phyloP scores from a whole-genome alignment of 768 basidiomycete genomes.

The Neoboletus brunneissimus region DNA sequence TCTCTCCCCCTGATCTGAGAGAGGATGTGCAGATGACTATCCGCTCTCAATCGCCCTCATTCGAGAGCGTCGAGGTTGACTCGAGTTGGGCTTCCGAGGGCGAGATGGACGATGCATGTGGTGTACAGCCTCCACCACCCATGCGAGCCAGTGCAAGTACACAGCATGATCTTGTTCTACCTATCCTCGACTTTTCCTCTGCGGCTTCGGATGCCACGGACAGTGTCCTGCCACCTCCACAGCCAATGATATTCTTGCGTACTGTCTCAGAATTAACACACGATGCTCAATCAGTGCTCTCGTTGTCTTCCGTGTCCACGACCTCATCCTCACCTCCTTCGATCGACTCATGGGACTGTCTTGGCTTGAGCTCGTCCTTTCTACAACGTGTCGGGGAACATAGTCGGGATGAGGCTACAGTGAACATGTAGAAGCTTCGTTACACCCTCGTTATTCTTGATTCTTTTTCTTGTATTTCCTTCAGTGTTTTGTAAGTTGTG shows the following conservation, averaged over 20 bases:
- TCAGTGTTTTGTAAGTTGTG: background rate
- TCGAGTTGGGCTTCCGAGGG: constrained; percentile 7
- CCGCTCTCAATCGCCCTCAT: background rate
- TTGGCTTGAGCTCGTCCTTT: constrained; percentile 20
- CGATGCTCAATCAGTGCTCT: constrained; percentile 4
- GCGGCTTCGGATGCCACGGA: constrained; percentile 29
- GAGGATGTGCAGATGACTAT: background rate
- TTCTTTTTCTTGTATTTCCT: background rate
- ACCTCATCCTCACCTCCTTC: background rate
- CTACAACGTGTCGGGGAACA: constrained; percentile 8
- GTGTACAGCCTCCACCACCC: constrained; percentile 7
- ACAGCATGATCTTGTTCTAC: constrained; percentile 68
- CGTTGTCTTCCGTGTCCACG: background rate
- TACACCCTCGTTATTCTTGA: background rate
- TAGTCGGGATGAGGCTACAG: background rate
- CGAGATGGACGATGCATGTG: constrained; percentile 1
- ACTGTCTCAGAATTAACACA: constrained; percentile 23
- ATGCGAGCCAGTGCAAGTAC: constrained; percentile 44
- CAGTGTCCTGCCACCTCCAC: constrained; percentile 7
- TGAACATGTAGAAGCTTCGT: background rate
- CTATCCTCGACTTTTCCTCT: constrained; percentile 71
- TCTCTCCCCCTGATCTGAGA: background rate
- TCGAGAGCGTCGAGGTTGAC: constrained; percentile 9
- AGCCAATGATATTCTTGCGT: constrained; percentile 19
- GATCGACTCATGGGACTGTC: constrained; percentile 20